Percentiles rank a stretch among this genome's conserved stretches.
phyloP scores from a whole-genome alignment of 257 asterid species.

The Scutellaria minor region DNA sequence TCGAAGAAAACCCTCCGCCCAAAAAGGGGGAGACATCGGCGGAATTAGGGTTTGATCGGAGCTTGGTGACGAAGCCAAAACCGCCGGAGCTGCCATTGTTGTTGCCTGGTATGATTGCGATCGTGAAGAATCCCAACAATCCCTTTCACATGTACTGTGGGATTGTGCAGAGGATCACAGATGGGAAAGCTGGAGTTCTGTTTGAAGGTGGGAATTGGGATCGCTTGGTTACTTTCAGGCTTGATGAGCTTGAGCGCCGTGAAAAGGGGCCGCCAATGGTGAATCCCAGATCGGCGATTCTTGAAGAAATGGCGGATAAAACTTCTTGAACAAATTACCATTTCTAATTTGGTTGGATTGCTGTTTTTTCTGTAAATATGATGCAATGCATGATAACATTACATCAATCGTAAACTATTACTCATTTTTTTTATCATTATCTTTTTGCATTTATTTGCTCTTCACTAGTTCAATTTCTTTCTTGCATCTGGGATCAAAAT shows the following conservation, averaged over 20 bases:
- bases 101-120: conserved; percentile 88
- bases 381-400: not conserved
- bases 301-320: conserved; percentile 55
- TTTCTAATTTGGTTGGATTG: not conserved
- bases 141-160: conserved; percentile 88
- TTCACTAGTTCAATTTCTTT: no score
- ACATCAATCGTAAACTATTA: no score
- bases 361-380: conserved; percentile 26
- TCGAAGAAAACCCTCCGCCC: conserved; percentile 76
- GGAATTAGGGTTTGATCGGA: conserved; percentile 45
- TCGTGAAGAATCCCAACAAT: conserved; percentile 67
- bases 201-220: conserved; percentile 97
- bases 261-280: conserved; percentile 90
- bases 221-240: conserved; percentile 68
- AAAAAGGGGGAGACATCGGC: conserved; percentile 35
- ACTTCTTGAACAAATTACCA: conserved; percentile 28
- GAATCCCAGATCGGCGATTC: conserved; percentile 69
- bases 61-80: conserved; percentile 56
- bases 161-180: conserved; percentile 86
- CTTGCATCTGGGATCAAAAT: no score
- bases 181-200: conserved; percentile 85
- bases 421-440: no score
- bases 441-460: no score
- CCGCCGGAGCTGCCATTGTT: conserved; percentile 81
- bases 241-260: conserved; percentile 84